A percentile compares a stretch with the other conserved stretches of the same genome.
Conservation (phyloP, 345 rosid genomes). For the Rhizophora mangle region DNA sequence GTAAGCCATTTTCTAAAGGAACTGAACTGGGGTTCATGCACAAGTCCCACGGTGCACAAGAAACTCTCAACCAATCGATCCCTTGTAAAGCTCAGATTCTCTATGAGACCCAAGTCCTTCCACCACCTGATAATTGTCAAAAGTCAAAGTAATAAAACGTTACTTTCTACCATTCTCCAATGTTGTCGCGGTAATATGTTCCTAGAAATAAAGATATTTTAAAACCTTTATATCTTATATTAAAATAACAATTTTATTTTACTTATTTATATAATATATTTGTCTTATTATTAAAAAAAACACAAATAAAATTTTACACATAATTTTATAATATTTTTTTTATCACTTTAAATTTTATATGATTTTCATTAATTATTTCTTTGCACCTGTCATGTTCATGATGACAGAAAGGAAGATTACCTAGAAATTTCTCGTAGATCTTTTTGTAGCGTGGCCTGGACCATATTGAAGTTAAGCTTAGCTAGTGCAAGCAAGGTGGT, state of each 20-base stretch:
- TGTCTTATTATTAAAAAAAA: too few species aligned
- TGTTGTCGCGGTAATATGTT: not conserved
- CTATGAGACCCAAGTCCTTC: conserved; percentile 37
- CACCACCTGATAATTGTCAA: conserved; percentile 42
- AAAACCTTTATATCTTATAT: not conserved
- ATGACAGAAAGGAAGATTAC: conserved; percentile 10
- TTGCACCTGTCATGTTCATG: too few species aligned
- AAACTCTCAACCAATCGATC: conserved; percentile 51
- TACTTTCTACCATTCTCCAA: not conserved
- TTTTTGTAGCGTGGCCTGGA: conserved; percentile 44
- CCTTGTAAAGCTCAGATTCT: conserved; percentile 40
- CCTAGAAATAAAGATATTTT: not conserved
- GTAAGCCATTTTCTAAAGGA: conserved; percentile 43
- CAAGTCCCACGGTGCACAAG: conserved; percentile 44
- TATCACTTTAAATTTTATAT: too few species aligned
- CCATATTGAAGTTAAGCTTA: conserved; percentile 42
- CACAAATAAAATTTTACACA: too few species aligned
- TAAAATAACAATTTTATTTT: too few species aligned
- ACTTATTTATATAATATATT: too few species aligned
- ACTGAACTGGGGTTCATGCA: conserved; percentile 26
- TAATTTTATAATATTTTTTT: too few species aligned
- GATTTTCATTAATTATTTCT: too few species aligned
- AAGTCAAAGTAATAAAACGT: not conserved
- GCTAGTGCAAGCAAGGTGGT: conserved; percentile 28
- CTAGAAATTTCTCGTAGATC: conserved; percentile 43